Base-by-base conservation (phyloP, 306 rosid species). In the Cicer bijugum region DNA sequence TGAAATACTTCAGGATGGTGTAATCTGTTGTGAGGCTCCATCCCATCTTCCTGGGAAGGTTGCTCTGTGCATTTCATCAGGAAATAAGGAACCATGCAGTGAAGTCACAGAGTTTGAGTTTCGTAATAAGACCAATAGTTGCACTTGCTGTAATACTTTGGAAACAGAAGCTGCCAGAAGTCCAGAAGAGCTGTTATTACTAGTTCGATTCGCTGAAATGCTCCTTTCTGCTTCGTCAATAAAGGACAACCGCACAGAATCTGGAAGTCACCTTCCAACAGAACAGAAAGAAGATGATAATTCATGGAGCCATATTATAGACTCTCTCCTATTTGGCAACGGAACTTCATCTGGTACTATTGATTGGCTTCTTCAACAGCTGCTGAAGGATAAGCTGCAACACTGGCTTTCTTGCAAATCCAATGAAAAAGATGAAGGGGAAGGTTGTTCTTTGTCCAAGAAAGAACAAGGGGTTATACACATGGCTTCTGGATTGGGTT, bases 381-480 rank as follows among this genome's bases (percentile, higher is more conserved):
- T 95, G 77, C 86, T 95, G 67, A 90, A 88, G 86, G 93, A 91
- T 74, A 91, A 82, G 88, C 82, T 91, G 74, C 84, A 75, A 48
- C 85, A 72, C 40, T 95, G 99, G 97, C 82, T 91, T 82, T 90
- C 89, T 45, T 86, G 75, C 83, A 74, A 68, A 81, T 79, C 80
- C 77, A 68, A 75, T 51, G 84, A 81, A 61, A 71, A 35, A 75
- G 53, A 51, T 53, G 86, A 87, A 75, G 83, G 73, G 79, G 67
- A 76, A 6, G 89, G 79, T 77, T 90, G 93, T 78, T 78, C 77
- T 65, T 86, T 95, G 86, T 87, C 97, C 86, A 87, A 86, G 90
- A 90, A 87, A 84, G 97, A 95, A 77, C 97, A 95, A 85, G 93
- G 96, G 65, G 82, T 95, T 61, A 86, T 95, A 77, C 97, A 95